Evolutionary conservation across 192 early-diverging fungal species (phyloP).

Genomic region (Podila horticola): DNA sequence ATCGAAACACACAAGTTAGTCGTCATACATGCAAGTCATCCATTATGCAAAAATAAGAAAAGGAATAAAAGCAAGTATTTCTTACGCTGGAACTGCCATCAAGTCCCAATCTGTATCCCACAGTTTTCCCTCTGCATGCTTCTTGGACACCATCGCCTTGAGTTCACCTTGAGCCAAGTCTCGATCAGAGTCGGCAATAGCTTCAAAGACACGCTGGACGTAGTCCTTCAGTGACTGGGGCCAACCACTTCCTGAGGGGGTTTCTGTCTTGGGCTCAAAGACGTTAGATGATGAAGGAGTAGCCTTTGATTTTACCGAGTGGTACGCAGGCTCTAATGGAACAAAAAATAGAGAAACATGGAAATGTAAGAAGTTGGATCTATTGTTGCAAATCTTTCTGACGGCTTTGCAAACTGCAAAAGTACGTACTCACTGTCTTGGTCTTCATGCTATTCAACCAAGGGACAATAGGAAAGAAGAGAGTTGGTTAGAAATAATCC

Average conservation of each 20-base stretch:
- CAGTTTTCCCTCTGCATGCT: conserved; percentile 54
- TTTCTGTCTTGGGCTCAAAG: conserved; percentile 32
- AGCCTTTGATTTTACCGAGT: conserved; percentile 51
- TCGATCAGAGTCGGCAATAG: conserved; percentile 41
- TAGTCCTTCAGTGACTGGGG: conserved; percentile 47
- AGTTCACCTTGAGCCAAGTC: conserved; percentile 65
- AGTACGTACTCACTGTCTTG: not conserved
- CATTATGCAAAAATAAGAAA: not conserved
- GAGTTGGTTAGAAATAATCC: not conserved
- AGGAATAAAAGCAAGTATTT: not conserved
- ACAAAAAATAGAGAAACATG: not conserved
- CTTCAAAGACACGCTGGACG: conserved; percentile 51
- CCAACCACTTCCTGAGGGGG: conserved; percentile 19
- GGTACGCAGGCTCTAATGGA: conserved; percentile 35
- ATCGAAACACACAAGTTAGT: not conserved
- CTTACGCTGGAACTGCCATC: conserved; percentile 73
- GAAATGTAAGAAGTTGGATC: not conserved
- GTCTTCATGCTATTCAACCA: not conserved
- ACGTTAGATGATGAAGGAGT: conserved; percentile 45
- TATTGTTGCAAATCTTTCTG: not conserved
- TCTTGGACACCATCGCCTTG: conserved; percentile 61
- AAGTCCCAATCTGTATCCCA: conserved; percentile 74
- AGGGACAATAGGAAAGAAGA: not conserved
- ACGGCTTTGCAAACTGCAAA: not conserved
- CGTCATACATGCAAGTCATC: not conserved